Conservation (phyloP, 805 yeast species). For the Cephaloascus albidus region DNA sequence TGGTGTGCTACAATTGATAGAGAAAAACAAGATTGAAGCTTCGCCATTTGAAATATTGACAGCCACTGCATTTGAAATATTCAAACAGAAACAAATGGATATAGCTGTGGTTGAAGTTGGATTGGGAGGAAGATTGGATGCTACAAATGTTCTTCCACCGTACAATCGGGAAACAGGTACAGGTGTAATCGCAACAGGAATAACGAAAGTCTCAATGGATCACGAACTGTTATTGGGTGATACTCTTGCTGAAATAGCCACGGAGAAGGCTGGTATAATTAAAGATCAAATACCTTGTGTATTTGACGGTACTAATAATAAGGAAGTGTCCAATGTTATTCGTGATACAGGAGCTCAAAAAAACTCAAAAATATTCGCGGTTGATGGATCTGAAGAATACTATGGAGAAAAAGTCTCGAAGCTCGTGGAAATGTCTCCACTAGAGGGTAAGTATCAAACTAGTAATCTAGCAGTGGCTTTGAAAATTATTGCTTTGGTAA, state of each 20-base stretch:
- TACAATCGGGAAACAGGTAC: slow-evolving; percentile 5
- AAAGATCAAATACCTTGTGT: slow-evolving; percentile 53
- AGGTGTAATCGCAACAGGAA: slow-evolving; percentile 55
- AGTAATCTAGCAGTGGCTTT: slow-evolving; percentile 65
- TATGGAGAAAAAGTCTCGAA: not conserved
- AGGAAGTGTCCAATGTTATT: slow-evolving; percentile 40
- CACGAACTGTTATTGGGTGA: slow-evolving; percentile 73
- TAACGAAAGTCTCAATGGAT: slow-evolving; percentile 81
- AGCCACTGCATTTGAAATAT: slow-evolving; percentile 75
- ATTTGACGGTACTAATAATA: slow-evolving; percentile 59
- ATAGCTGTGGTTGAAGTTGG: slow-evolving; percentile 92
- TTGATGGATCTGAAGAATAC: no score
- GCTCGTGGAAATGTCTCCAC: slow-evolving; percentile 21
- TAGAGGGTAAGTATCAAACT: slow-evolving; percentile 66
- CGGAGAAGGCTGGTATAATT: slow-evolving; percentile 82
- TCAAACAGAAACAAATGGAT: slow-evolving; percentile 48
- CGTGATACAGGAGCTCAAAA: slow-evolving; percentile 19
- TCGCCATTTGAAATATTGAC: slow-evolving; percentile 87
- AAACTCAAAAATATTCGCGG: slow-evolving; percentile 14
- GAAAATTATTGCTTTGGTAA: slow-evolving; percentile 33
- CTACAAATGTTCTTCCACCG: slow-evolving; percentile 64
- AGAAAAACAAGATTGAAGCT: slow-evolving; percentile 41
- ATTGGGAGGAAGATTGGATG: slow-evolving; percentile 81
- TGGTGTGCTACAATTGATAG: slow-evolving; percentile 31
- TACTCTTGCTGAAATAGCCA: slow-evolving; percentile 56